Percentiles rank a stretch among this genome's conserved stretches.
These are phyloP conservation scores for Monosporascus sp. DNA, from an alignment of 2,329 filamentous ascomycete genomes.

Conservation along the genomic window DNA sequence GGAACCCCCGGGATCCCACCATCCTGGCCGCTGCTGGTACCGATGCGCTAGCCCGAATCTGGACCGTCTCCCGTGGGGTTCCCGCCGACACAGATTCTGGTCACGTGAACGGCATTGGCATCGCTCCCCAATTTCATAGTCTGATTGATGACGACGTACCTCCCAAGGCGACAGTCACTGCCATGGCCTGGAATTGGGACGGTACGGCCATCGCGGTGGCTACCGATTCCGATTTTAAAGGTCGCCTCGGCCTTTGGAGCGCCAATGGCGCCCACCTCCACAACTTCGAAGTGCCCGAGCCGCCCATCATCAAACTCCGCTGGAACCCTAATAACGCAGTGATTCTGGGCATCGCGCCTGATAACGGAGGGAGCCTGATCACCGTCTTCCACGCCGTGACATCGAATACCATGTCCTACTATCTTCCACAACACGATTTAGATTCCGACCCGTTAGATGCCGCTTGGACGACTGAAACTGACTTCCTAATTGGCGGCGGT, in stretches of 20 bases:
- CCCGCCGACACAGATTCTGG: conserved; percentile 40
- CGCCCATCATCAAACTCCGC: conserved; percentile 57
- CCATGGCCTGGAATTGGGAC: conserved; percentile 56
- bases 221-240: conserved; percentile 49
- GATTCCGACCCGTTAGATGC: conserved; percentile 50
- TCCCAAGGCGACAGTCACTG: conserved; percentile 49
- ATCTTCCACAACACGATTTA: conserved; percentile 46
- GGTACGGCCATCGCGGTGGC: conserved; percentile 54
- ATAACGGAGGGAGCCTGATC: conserved; percentile 49
- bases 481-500: conserved; percentile 57
- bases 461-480: conserved; percentile 53
- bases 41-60: conserved; percentile 66
- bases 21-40: conserved; percentile 64
- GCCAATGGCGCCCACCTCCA: conserved; percentile 48
- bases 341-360: conserved; percentile 54
- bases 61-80: conserved; percentile 56
- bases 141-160: conserved; percentile 51
- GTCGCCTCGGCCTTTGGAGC: conserved; percentile 52
- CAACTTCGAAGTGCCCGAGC: conserved; percentile 52
- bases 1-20: conserved; percentile 60
- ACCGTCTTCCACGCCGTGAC: conserved; percentile 47
- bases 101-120: conserved; percentile 38
- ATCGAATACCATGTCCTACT: conserved; percentile 42
- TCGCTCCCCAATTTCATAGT: conserved; percentile 37
- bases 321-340: conserved; percentile 54